phyloP scores from a whole-genome alignment of 2,329 filamentous ascomycete genomes.

The Pezicula carpinea region DNA sequence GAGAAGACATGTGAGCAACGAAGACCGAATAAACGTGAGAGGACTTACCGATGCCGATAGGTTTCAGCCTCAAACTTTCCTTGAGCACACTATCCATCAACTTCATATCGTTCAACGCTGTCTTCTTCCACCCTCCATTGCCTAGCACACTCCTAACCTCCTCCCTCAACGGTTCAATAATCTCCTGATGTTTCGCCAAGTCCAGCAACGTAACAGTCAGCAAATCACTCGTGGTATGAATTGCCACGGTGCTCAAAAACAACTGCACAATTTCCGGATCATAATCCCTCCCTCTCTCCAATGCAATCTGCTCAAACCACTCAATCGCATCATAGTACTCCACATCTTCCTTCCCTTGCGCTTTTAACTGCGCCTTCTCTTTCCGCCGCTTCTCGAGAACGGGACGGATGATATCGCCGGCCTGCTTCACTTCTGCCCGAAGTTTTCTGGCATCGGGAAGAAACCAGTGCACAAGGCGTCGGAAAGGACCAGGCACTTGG shows the following conservation, averaged over 20 bases:
- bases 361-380: background rate
- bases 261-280: conserved; percentile 32
- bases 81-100: conserved; percentile 35
- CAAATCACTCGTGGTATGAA: conserved; percentile 42
- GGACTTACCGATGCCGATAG: conserved; percentile 24
- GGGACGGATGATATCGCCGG: conserved; percentile 28
- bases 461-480: conserved; percentile 37
- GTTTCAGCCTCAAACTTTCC: conserved; percentile 31
- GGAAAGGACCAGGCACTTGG: conserved; percentile 33
- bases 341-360: conserved; percentile 10
- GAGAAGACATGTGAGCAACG: background rate
- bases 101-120: conserved; percentile 10
- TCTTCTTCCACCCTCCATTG: conserved; percentile 27
- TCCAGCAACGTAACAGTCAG: conserved; percentile 35
- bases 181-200: conserved; percentile 33
- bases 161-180: conserved; percentile 34
- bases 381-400: conserved; percentile 6
- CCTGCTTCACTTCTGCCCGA: conserved; percentile 32
- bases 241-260: conserved; percentile 38
- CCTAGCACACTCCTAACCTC: conserved; percentile 34
- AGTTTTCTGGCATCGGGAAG: conserved; percentile 33
- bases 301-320: conserved; percentile 36
- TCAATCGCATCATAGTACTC: conserved; percentile 33
- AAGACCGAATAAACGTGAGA: background rate
- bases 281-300: conserved; percentile 17